Evolutionary conservation across 768 basidiomycete genomes (phyloP), one percentile per base, ranked within the genome.

Genomic region (Obba rivulosa): DNA sequence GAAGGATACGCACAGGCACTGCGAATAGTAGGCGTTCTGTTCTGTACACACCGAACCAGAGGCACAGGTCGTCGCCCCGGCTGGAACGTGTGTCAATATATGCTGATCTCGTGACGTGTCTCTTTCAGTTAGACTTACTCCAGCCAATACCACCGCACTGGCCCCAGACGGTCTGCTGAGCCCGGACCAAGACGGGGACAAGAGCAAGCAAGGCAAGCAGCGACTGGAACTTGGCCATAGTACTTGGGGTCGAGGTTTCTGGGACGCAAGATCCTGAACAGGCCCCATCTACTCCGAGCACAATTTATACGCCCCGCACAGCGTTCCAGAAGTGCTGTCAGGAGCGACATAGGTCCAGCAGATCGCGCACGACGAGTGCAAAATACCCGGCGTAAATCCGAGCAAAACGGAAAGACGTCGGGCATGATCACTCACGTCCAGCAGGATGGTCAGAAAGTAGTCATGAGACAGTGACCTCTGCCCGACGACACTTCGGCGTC

Each of bases 141-240:
- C 76, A 77, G 46, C 62, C 65, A 46, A 67, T 66, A 36, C 78
- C 79, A 60, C 78, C 78, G 55, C 79, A 82, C 56, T 81, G 80
- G 8, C 70, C 75, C 41, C 62, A 81, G 31, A 73, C 41, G 14
- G 73, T 65, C 28, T 66, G 56, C 42, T 72, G 69, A 45, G 76
- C 79, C 45, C 61, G 53, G 28, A 71, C 72, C 51, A 76, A 64
- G 43, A 70, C 66, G 2, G 77, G 75, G 17, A 74, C 61, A 45
- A 78, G 55, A 31, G 74, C 57, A 43, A 74, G 60, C 50, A 73
- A 36, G 20, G 56, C 69, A 50, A 72, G 53, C 49, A 76, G 63
- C 40, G 74, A 64, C 46, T 71, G 60, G 55, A 70, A 72, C 66
- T 73, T 76, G 62, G 74, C 71, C 77, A 76, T 77, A 39, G 51